Conservation (phyloP, 2,329 filamentous ascomycete genomes). For the Hymenoscyphus salicellus region DNA sequence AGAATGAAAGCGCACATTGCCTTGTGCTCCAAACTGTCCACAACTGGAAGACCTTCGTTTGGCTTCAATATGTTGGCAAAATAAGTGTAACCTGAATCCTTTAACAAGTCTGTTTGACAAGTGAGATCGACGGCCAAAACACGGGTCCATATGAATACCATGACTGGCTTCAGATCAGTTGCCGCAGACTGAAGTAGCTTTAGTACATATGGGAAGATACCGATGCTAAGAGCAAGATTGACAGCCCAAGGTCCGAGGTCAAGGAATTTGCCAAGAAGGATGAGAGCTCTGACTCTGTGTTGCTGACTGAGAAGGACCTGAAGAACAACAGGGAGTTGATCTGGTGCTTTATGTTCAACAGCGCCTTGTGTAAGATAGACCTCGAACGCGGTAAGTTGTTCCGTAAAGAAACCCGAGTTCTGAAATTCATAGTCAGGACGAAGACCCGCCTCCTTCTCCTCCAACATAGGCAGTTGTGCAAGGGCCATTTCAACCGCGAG, state of each 20-base stretch:
- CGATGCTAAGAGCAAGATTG: constrained; percentile 94
- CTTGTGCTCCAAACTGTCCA: constrained; percentile 88
- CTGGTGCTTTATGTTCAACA: constrained; percentile 80
- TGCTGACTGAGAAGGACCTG: constrained; percentile 96
- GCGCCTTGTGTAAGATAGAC: constrained; percentile 86
- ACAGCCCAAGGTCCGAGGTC: constrained; percentile 97
- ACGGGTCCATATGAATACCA: constrained; percentile 99
- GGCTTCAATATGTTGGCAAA: constrained; percentile 92
- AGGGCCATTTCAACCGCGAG: constrained; percentile 93
- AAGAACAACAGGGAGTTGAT: constrained; percentile 92
- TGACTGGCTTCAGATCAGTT: constrained; percentile 90
- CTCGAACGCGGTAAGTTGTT: constrained; percentile 95
- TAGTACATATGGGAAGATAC: constrained; percentile 98
- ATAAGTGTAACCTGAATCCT: constrained; percentile 96
- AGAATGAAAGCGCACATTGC: constrained; percentile 99
- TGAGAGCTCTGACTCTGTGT: constrained; percentile 84
- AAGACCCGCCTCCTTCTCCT: constrained; percentile 68
- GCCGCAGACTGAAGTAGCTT: constrained; percentile 95
- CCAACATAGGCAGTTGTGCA: constrained; percentile 80
- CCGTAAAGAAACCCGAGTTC: constrained; percentile 93
- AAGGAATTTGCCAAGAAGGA: constrained; percentile 87
- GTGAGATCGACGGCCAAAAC: constrained; percentile 92
- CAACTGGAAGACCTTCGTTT: constrained; percentile 75
- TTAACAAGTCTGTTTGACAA: constrained; percentile 89
- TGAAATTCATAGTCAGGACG: constrained; percentile 77